phyloP scores from a whole-genome alignment of 2,329 filamentous ascomycete species.

The Verticillium tricorpus region DNA sequence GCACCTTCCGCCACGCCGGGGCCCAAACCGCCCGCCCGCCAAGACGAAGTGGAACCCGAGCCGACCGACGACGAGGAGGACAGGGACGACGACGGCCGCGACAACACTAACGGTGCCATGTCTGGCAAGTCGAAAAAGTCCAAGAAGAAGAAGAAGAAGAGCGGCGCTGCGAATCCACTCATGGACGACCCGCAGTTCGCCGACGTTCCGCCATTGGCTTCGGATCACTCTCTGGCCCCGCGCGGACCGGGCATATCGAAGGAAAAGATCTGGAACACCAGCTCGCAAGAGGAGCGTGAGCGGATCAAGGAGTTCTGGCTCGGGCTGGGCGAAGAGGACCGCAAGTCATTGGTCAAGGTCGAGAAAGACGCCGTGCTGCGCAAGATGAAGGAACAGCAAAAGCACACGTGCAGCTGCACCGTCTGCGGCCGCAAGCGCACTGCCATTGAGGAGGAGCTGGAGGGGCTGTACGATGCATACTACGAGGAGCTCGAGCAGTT shows the following conservation, averaged over 20 bases:
- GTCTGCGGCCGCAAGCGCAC: conserved; percentile 95
- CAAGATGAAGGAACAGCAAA: conserved; percentile 99
- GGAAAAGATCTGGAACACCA: conserved; percentile 97
- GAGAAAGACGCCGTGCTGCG: conserved; percentile 97
- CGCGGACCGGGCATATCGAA: conserved; percentile 50
- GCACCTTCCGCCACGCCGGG: conserved; percentile 20
- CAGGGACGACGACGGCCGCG: conserved; percentile 28
- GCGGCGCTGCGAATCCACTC: conserved; percentile 20
- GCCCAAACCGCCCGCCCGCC: conserved; percentile 23
- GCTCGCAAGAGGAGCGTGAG: conserved; percentile 88
- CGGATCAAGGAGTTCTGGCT: conserved; percentile 99
- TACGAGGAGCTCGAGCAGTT: conserved; percentile 98
- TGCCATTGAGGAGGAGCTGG: conserved; percentile 95
- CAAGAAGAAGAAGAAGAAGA: conserved; percentile 67
- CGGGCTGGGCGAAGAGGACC: conserved; percentile 86
- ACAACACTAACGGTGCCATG: conserved; percentile 22
- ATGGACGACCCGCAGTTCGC: conserved; percentile 22
- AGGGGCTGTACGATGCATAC: conserved; percentile 96
- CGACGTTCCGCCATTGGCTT: conserved; percentile 17
- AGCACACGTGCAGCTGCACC: conserved; percentile 96
- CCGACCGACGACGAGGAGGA: conserved; percentile 53
- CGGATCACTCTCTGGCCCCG: conserved; percentile 19
- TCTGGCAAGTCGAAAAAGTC: conserved; percentile 51
- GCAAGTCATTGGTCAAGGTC: conserved; percentile 92
- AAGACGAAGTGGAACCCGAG: conserved; percentile 49